A percentile compares a stretch with the other conserved stretches of the same genome.
These are phyloP conservation scores for Mortierella sp. DNA, from an alignment of 371 early-diverging fungal genomes.

Conservation along the genomic window DNA sequence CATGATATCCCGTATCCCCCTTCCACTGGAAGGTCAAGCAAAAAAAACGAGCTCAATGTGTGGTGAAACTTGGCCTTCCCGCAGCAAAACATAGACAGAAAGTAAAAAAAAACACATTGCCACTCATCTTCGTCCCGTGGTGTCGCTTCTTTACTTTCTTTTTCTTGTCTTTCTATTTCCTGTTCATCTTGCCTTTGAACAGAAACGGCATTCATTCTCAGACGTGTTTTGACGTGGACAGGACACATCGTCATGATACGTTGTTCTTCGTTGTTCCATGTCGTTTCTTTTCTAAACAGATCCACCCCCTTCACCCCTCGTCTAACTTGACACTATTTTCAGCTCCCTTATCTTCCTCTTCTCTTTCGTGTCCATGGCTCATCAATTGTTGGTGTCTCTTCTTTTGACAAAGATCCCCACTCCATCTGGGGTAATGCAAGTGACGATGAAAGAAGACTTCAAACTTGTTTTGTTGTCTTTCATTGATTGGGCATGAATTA, in stretches of 20 bases:
- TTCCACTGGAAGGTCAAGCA: neutral
- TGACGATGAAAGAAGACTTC: neutral
- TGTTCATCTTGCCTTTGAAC: too few relatives aligned
- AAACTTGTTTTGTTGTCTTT: neutral
- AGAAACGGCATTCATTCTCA: neutral
- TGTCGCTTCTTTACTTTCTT: neutral
- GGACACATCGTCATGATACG: neutral
- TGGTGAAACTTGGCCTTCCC: neutral
- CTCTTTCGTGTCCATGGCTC: neutral
- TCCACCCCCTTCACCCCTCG: neutral
- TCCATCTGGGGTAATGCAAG: too few relatives aligned
- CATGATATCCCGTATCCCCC: slow-evolving; percentile 11
- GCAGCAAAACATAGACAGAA: neutral
- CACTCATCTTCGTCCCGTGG: neutral
- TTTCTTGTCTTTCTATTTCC: neutral
- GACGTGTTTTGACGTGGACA: neutral
- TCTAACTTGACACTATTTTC: neutral
- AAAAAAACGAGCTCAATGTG: neutral
- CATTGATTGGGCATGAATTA: neutral
- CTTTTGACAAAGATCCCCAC: too few relatives aligned
- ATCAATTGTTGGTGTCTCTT: too few relatives aligned
- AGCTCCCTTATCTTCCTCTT: neutral
- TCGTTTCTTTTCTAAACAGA: neutral
- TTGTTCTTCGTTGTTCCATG: neutral
- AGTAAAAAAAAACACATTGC: neutral